Percentiles rank a stretch among this genome's conserved stretches.
Evolutionary conservation across 148 eudicot genomes (phyloP).

Genomic region (Salicornia ramosissima): DNA sequence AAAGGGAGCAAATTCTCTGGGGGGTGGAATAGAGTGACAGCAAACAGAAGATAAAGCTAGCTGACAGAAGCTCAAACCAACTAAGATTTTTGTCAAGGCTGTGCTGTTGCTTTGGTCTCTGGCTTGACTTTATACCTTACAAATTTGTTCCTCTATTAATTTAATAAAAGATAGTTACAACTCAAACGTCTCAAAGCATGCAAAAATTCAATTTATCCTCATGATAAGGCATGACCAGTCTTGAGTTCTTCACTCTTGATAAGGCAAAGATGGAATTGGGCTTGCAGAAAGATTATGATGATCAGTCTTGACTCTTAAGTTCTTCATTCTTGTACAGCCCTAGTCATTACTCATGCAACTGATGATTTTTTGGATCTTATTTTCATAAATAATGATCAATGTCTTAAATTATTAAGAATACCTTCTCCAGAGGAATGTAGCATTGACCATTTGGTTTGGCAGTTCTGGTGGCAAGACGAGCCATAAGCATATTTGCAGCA

Average conservation of each 20-base stretch:
- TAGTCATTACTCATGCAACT: neutral
- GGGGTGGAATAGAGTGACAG: neutral
- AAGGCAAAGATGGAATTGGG: neutral
- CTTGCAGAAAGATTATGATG: neutral
- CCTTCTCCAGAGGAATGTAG: conserved; percentile 74
- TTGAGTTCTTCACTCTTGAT: neutral
- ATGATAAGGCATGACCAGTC: neutral
- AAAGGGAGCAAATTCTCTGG: neutral
- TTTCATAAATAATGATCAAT: neutral
- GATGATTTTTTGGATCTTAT: neutral
- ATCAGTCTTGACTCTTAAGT: no score
- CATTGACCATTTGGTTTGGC: conserved; percentile 94
- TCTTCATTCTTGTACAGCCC: neutral
- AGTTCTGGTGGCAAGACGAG: conserved; percentile 91
- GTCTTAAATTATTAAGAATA: conserved; percentile 13
- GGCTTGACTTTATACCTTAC: neutral
- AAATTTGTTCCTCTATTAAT: neutral
- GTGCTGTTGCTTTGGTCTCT: neutral
- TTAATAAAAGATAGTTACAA: neutral
- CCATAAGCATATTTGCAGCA: conserved; percentile 78
- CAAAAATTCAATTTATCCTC: neutral
- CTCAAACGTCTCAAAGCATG: no score
- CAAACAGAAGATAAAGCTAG: neutral
- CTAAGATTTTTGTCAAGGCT: no score
- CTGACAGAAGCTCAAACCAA: neutral